Conservation (phyloP, 2,329 filamentous ascomycete genomes). For the Daldinia sp. region DNA sequence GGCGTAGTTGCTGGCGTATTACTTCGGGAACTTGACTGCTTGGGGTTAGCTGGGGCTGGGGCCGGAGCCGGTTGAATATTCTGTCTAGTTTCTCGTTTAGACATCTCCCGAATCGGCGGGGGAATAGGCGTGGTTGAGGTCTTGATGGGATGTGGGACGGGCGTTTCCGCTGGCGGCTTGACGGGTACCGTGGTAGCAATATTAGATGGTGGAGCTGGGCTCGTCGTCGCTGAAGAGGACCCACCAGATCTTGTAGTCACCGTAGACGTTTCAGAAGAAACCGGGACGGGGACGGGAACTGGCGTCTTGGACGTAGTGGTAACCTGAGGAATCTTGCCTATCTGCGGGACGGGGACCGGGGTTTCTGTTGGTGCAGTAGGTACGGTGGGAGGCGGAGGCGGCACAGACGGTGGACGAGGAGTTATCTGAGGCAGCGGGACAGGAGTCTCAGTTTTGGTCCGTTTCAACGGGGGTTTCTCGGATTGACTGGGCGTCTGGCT, state of each 20-base stretch:
- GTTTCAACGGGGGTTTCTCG: slow-evolving; percentile 56
- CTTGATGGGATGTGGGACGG: slow-evolving; percentile 49
- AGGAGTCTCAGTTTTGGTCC: slow-evolving; percentile 66
- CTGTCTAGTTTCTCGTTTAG: slow-evolving; percentile 58
- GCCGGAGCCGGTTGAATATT: slow-evolving; percentile 47
- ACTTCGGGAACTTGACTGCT: slow-evolving; percentile 42
- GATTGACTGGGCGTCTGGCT: slow-evolving; percentile 34
- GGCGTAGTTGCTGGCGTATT: slow-evolving; percentile 49
- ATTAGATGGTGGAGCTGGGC: slow-evolving; percentile 47
- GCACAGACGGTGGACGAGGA: slow-evolving; percentile 46
- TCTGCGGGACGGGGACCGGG: slow-evolving; percentile 46
- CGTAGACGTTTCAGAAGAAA: slow-evolving; percentile 43
- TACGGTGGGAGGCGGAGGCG: slow-evolving; percentile 37
- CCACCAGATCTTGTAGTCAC: slow-evolving; percentile 39
- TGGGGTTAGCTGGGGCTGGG: slow-evolving; percentile 42
- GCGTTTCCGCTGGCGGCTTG: slow-evolving; percentile 53
- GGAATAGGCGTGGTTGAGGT: slow-evolving; percentile 51
- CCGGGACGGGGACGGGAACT: slow-evolving; percentile 45
- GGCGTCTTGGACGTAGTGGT: slow-evolving; percentile 47
- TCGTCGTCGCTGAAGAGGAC: slow-evolving; percentile 41
- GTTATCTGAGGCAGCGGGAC: slow-evolving; percentile 56
- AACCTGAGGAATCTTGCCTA: slow-evolving; percentile 40
- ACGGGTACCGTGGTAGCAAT: slow-evolving; percentile 49
- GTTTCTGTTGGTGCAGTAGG: slow-evolving; percentile 40
- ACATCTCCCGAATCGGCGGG: slow-evolving; percentile 47